phyloP scores from a whole-genome alignment of 164 flowering plant genomes.

The Platanus orientalis region DNA sequence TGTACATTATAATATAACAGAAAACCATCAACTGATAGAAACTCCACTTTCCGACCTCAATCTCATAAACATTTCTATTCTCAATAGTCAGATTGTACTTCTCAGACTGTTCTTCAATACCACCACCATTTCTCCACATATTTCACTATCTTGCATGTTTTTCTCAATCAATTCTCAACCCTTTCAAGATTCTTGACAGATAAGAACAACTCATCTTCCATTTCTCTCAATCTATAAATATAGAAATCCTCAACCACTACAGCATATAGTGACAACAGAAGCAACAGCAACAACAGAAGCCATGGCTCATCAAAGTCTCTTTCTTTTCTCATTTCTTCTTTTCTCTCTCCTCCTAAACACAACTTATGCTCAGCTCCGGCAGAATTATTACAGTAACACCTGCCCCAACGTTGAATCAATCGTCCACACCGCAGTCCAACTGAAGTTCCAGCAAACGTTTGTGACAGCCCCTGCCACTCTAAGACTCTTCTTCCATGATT shows the following conservation, averaged over 20 bases:
- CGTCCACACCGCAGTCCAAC: constrained; percentile 27
- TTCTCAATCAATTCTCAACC: not conserved
- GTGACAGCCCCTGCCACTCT: constrained; percentile 42
- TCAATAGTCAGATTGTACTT: too few relatives aligned
- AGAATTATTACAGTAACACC: constrained; percentile 22
- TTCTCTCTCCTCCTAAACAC: constrained; percentile 8
- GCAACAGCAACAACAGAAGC: not conserved
- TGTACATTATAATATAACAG: not conserved
- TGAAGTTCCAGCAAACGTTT: constrained; percentile 33
- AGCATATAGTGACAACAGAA: not conserved
- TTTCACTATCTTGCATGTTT: not conserved
- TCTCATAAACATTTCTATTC: not conserved
- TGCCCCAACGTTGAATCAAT: constrained; percentile 37
- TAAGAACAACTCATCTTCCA: constrained; percentile 9
- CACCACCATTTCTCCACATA: too few relatives aligned
- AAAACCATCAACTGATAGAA: not conserved
- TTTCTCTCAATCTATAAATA: constrained; percentile 1
- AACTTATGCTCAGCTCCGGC: constrained; percentile 29
- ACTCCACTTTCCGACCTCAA: not conserved
- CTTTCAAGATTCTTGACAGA: constrained; percentile 20
- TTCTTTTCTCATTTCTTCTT: constrained; percentile 13
- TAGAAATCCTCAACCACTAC: constrained; percentile 2
- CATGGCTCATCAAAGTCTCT: constrained; percentile 13
- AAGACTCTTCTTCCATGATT: constrained; percentile 42
- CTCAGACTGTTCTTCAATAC: too few relatives aligned